Base-by-base conservation (phyloP, 495 filamentous ascomycete species). In the Peziza echinospora region DNA sequence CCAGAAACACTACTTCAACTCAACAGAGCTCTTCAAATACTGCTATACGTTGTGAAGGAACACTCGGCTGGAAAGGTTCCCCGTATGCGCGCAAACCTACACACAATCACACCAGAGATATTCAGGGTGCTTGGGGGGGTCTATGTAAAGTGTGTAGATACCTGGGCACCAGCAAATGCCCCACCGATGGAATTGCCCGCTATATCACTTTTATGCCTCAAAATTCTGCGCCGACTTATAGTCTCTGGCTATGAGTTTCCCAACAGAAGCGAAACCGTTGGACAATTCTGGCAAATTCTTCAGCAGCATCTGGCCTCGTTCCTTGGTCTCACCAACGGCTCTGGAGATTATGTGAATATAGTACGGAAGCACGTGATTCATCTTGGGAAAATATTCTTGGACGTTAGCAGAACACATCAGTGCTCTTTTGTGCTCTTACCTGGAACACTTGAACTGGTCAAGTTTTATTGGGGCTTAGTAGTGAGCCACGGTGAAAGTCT, bases 31-130 rank as follows among this genome's bases (percentile, higher is more conserved):
- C 70, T 94, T 42, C 67, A 81, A 34, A 77, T 92, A 6, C 62
- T 93, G 40, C 65, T 93, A 1, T 77, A 84, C 37, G 76, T 91
- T 41, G 73, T 93, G 51, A 96, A 94, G 63, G 89, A 94, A 60
- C 65, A 94, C 6, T 72, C 81, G 0, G 85, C 81, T 3, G 84
- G 78, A 1, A 72, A 84, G 21, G 57, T 94, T 40, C 71, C 70
- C 45, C 70, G 70, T 46, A 80, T 77, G 1, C 73, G 82, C 51
- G 67, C 73, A 0, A 77, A 71, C 22, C 67, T 97, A 9, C 79
- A 87, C 52, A 71, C 72, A 5, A 69, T 80, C 16, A 71, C 84
- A 7, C 83, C 85, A 0, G 80, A 89, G 57, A 70, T 93, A 7
- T 72, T 94, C 24, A 72, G 80, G 52, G 63, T 84, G 0, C 63